A percentile compares a stretch with the other conserved stretches of the same genome.
These are phyloP conservation scores for Fusarium multiceps DNA, from an alignment of 2,329 filamentous ascomycete species.

Conservation along the genomic window DNA sequence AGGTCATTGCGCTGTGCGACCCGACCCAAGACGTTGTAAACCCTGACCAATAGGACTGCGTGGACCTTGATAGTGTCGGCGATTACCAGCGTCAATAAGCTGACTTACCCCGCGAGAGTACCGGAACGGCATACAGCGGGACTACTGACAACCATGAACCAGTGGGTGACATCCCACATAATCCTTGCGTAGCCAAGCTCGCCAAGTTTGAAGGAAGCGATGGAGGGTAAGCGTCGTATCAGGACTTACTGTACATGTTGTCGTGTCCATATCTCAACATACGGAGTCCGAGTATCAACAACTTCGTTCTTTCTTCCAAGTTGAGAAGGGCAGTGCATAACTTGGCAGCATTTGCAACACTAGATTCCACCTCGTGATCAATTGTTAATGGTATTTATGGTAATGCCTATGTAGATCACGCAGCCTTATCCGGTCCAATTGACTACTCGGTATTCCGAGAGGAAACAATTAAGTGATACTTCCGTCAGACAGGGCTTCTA, in stretches of 20 bases:
- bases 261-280: neutral
- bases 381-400: neutral
- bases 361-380: neutral
- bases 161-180: neutral
- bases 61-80: neutral
- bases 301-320: neutral
- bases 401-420: neutral
- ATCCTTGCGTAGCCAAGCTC: neutral
- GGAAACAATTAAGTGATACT: neutral
- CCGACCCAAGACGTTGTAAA: neutral
- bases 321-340: neutral
- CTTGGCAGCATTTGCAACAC: neutral
- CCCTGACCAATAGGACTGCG: neutral
- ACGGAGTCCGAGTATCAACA: neutral
- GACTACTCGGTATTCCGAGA: neutral
- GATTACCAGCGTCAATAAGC: neutral
- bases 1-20: neutral
- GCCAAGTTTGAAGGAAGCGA: neutral
- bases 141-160: neutral
- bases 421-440: neutral
- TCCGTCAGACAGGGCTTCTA: neutral
- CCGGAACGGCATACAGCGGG: neutral
- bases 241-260: neutral
- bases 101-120: neutral
- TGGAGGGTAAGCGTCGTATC: neutral